phyloP scores from a whole-genome alignment of 768 basidiomycete species.

The Kwoniella sp. region DNA sequence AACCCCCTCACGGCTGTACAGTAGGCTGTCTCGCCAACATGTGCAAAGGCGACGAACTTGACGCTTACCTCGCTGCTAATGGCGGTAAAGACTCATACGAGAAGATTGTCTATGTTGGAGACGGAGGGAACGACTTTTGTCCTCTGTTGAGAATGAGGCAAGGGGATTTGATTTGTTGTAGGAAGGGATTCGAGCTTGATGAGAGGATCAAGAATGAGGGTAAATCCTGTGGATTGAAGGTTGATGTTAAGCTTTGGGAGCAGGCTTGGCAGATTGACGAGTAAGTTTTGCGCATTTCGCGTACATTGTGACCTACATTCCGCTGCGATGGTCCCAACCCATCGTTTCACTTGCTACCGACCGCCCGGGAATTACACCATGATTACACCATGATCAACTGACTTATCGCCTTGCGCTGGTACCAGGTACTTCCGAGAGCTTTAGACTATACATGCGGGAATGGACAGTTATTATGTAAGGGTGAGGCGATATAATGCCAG shows the following conservation, averaged over 20 bases:
- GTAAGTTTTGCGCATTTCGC: constrained; percentile 31
- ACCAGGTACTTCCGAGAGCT: constrained; percentile 23
- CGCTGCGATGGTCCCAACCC: too few relatives aligned
- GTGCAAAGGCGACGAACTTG: constrained; percentile 99
- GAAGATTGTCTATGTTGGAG: constrained; percentile 85
- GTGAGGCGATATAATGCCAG: too few relatives aligned
- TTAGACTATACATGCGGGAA: background rate
- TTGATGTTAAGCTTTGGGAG: constrained; percentile 78
- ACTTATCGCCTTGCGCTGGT: too few relatives aligned
- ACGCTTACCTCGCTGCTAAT: constrained; percentile 70
- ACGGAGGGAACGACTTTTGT: constrained; percentile 94
- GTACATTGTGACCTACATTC: background rate
- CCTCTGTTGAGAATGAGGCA: constrained; percentile 77
- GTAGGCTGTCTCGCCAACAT: constrained; percentile 94
- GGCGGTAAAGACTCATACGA: constrained; percentile 64
- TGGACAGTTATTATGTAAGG: too few relatives aligned
- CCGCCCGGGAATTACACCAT: too few relatives aligned
- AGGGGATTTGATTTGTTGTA: constrained; percentile 80
- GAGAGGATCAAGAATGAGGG: constrained; percentile 76
- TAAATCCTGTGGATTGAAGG: constrained; percentile 65
- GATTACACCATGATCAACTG: too few relatives aligned
- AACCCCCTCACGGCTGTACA: constrained; percentile 76
- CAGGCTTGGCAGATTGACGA: constrained; percentile 98
- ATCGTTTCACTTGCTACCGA: too few relatives aligned
- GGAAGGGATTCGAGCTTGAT: constrained; percentile 75